Conservation (phyloP, 1,139 yeast species). For the Magnusiomyces fungicola region DNA sequence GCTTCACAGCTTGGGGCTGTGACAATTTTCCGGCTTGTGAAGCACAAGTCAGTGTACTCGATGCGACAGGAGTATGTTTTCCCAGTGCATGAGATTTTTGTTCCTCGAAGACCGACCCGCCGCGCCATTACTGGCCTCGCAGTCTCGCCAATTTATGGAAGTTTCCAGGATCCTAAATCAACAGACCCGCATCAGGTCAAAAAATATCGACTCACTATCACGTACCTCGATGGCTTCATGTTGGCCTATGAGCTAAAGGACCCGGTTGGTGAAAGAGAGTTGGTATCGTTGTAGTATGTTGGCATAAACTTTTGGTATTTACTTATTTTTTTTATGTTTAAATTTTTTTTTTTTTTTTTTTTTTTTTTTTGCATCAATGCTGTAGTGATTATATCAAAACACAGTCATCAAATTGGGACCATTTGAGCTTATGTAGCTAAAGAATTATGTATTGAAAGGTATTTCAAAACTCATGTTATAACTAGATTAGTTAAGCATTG, state of each 20-base stretch:
- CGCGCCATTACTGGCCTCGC: slow-evolving; percentile 21
- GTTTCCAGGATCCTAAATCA: slow-evolving; percentile 4
- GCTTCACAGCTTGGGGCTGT: slow-evolving; percentile 57
- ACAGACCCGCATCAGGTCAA: neutral
- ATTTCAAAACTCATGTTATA: too few relatives aligned
- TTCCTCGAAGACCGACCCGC: slow-evolving; percentile 16
- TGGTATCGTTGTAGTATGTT: neutral
- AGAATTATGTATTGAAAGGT: too few relatives aligned
- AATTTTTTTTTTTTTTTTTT: too few relatives aligned
- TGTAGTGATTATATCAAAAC: too few relatives aligned
- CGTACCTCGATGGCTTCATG: slow-evolving; percentile 20
- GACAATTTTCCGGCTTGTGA: slow-evolving; percentile 49
- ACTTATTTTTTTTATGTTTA: too few relatives aligned
- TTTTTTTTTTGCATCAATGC: too few relatives aligned
- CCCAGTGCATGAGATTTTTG: slow-evolving; percentile 22
- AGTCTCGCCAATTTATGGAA: slow-evolving; percentile 17
- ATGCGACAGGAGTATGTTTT: slow-evolving; percentile 56
- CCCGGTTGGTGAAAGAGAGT: neutral
- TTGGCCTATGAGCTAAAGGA: slow-evolving; percentile 17
- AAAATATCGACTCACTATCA: slow-evolving; percentile 14
- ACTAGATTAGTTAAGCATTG: too few relatives aligned
- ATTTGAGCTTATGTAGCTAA: too few relatives aligned
- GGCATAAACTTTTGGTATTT: slow-evolving; percentile 1
- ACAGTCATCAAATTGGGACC: too few relatives aligned
- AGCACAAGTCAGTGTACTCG: slow-evolving; percentile 48